Evolutionary conservation across 441 rosid species (phyloP).

Genomic region (Gossypium laxum): DNA sequence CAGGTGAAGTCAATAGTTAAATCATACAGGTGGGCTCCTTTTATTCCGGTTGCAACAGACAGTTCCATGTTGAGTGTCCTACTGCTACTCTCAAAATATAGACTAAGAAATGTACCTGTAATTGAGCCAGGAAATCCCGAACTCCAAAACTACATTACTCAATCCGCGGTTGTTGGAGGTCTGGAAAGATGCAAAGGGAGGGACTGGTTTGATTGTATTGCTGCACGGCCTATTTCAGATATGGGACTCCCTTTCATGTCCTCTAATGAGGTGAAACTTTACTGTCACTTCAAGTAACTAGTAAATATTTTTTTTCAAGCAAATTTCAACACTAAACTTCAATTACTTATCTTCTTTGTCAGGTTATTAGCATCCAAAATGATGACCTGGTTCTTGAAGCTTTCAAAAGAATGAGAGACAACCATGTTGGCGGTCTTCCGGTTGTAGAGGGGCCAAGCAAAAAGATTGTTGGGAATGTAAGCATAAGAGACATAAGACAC

Average conservation of each 20-base stretch:
- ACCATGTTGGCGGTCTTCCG: slow-evolving; percentile 70
- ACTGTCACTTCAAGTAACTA: background rate
- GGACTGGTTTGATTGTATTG: slow-evolving; percentile 79
- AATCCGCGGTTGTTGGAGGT: slow-evolving; percentile 68
- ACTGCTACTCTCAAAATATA: slow-evolving; percentile 68
- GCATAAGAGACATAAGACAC: slow-evolving; percentile 64
- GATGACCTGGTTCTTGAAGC: slow-evolving; percentile 67
- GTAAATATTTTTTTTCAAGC: background rate
- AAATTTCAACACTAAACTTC: background rate
- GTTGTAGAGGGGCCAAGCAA: slow-evolving; percentile 43
- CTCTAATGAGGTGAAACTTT: slow-evolving; percentile 35
- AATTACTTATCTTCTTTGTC: slow-evolving; percentile 12
- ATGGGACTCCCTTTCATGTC: slow-evolving; percentile 80
- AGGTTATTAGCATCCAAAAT: slow-evolving; percentile 54
- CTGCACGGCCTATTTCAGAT: slow-evolving; percentile 48
- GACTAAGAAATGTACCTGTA: slow-evolving; percentile 69
- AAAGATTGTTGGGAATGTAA: slow-evolving; percentile 58
- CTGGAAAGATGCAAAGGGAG: slow-evolving; percentile 73
- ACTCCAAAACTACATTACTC: slow-evolving; percentile 72
- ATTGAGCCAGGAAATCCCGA: slow-evolving; percentile 56
- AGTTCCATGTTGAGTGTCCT: slow-evolving; percentile 78
- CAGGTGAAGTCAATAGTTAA: slow-evolving; percentile 68
- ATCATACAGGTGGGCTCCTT: slow-evolving; percentile 71
- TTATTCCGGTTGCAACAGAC: slow-evolving; percentile 59
- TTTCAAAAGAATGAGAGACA: slow-evolving; percentile 63